Evolutionary conservation across 257 asterid genomes (phyloP).

Genomic region (Anisodus tanguticus): DNA sequence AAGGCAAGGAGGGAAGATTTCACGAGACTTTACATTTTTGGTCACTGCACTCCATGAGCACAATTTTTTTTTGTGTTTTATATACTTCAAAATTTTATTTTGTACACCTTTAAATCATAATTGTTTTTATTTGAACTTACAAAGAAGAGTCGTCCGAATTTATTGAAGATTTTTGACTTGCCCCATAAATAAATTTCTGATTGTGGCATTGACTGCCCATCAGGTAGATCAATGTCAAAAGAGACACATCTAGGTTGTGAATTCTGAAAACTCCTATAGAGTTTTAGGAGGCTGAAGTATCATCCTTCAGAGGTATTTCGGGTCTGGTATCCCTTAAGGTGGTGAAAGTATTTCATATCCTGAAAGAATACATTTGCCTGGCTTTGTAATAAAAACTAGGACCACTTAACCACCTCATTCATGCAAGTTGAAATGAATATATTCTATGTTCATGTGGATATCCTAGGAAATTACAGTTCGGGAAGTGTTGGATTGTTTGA

Average conservation of each 20-base stretch:
- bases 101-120: too few species aligned
- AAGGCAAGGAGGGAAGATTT: background rate
- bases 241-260: background rate
- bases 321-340: background rate
- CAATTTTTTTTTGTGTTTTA: background rate
- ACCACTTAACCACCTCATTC: background rate
- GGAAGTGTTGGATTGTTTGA: background rate
- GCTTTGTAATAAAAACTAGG: background rate
- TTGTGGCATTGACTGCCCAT: background rate
- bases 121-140: too few species aligned
- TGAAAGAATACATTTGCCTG: background rate
- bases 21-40: background rate
- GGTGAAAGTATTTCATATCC: background rate
- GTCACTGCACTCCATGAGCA: background rate
- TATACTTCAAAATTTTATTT: background rate
- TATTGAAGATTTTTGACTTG: background rate
- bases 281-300: background rate
- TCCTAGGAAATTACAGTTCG: background rate
- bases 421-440: background rate
- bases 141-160: background rate
- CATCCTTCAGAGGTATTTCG: background rate
- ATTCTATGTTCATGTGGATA: background rate
- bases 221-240: background rate
- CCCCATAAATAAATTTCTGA: background rate
- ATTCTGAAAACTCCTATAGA: background rate